These are phyloP conservation scores for Mycena galericulata DNA, from an alignment of 768 basidiomycete species.

Conservation along the genomic window DNA sequence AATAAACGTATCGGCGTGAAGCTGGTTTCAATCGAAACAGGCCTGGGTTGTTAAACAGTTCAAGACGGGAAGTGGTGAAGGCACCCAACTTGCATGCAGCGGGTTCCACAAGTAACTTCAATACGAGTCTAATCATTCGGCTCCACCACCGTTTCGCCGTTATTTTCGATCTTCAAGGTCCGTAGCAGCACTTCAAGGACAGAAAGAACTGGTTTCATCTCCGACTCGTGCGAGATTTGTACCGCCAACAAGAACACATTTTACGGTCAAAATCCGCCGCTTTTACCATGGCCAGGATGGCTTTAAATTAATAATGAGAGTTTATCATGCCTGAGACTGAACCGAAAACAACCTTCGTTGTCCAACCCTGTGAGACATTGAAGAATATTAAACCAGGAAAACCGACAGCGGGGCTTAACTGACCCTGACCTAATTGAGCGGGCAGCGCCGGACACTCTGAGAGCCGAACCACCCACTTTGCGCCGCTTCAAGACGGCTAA, in stretches of 20 bases:
- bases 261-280: conserved; percentile 87
- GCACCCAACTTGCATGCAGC: conserved; percentile 65
- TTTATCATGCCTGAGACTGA: background rate
- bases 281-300: conserved; percentile 76
- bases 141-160: conserved; percentile 72
- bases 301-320: conserved; percentile 53
- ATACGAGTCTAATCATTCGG: conserved; percentile 81
- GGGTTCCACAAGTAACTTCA: conserved; percentile 77
- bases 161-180: conserved; percentile 70
- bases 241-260: conserved; percentile 88
- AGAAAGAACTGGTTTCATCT: conserved; percentile 78
- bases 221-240: conserved; percentile 83
- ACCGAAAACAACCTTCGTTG: conserved; percentile 71
- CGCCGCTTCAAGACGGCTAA: conserved; percentile 78
- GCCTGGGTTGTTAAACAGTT: conserved; percentile 46
- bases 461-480: conserved; percentile 65
- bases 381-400: conserved; percentile 15
- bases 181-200: conserved; percentile 80
- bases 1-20: conserved; percentile 68
- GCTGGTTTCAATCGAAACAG: conserved; percentile 73
- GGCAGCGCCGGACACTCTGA: conserved; percentile 82
- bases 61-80: conserved; percentile 39
- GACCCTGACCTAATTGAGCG: conserved; percentile 85
- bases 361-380: conserved; percentile 70
- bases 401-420: conserved; percentile 37